Evolutionary conservation across 192 early-diverging fungal species (phyloP).

Genomic region (Coemansia asiatica): DNA sequence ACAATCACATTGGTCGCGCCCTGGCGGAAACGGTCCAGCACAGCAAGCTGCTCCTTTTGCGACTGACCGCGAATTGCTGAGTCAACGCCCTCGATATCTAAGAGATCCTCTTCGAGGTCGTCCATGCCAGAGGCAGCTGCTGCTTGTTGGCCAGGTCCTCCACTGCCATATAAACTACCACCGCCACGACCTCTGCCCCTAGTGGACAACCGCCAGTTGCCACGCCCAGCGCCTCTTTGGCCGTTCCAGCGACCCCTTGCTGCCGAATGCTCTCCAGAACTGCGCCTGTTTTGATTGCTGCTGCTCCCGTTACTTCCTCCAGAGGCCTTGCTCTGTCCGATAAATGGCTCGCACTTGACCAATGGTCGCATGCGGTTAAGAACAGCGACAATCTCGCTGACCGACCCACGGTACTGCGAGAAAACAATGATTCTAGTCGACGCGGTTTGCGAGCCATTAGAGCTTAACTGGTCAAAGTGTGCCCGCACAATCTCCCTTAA

Average conservation of each 20-base stretch:
- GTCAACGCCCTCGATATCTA: constrained; percentile 21
- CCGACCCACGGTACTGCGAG: constrained; percentile 79
- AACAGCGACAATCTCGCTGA: constrained; percentile 75
- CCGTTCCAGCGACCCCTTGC: background rate
- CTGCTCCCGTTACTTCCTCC: background rate
- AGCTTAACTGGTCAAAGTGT: constrained; percentile 64
- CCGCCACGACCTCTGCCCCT: constrained; percentile 21
- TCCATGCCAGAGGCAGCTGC: background rate
- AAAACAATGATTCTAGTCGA: constrained; percentile 81
- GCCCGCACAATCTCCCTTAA: constrained; percentile 62
- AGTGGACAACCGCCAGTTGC: background rate
- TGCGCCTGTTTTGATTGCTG: background rate
- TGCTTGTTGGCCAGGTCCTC: background rate
- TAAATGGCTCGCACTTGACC: constrained; percentile 70
- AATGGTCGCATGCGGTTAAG: constrained; percentile 66
- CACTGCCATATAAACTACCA: constrained; percentile 12
- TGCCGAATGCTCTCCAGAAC: background rate
- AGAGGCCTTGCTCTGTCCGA: constrained; percentile 66
- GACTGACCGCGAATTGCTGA: constrained; percentile 67
- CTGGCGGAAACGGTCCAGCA: constrained; percentile 71
- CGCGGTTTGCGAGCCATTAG: constrained; percentile 6
- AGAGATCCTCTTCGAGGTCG: constrained; percentile 15
- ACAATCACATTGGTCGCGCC: constrained; percentile 85
- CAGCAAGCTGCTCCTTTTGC: constrained; percentile 82
- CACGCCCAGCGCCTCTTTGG: constrained; percentile 7